A percentile compares a stretch with the other conserved stretches of the same genome.
phyloP scores from a whole-genome alignment of 73 alveolate genomes.

The Paramecium pentaurelia region DNA sequence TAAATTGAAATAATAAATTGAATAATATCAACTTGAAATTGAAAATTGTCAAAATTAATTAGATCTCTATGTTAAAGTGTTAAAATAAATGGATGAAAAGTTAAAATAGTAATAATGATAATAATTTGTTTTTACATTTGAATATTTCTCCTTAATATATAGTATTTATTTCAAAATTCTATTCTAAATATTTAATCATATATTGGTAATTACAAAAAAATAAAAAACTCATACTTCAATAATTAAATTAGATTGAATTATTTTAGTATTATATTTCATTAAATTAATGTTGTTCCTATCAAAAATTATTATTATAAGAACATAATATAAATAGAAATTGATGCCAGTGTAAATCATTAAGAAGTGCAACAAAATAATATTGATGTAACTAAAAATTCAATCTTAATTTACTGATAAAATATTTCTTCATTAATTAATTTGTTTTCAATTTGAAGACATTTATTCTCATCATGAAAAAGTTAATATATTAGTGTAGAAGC shows the following conservation, averaged over 20 bases:
- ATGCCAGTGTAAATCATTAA: background rate
- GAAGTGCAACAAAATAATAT: background rate
- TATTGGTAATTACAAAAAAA: background rate
- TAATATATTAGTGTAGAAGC: background rate
- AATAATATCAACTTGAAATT: slow-evolving; percentile 21
- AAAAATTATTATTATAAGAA: background rate
- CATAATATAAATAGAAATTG: background rate
- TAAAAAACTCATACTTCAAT: too few species aligned
- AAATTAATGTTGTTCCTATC: background rate
- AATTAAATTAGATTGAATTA: too few species aligned
- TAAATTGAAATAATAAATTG: background rate
- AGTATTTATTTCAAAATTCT: background rate
- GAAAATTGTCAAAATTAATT: slow-evolving; percentile 29
- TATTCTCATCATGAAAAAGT: background rate
- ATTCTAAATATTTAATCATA: background rate
- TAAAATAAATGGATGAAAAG: slow-evolving; percentile 47
- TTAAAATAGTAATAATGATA: background rate
- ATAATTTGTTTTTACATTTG: background rate
- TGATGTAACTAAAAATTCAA: background rate
- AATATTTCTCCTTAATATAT: background rate
- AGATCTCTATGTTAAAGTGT: slow-evolving; percentile 34
- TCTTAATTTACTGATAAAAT: background rate
- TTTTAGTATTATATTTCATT: background rate
- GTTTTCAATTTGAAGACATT: background rate
- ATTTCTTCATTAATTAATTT: background rate